These are phyloP conservation scores for Aspergillus candidus DNA, from an alignment of 2,329 filamentous ascomycete genomes.

Conservation along the genomic window DNA sequence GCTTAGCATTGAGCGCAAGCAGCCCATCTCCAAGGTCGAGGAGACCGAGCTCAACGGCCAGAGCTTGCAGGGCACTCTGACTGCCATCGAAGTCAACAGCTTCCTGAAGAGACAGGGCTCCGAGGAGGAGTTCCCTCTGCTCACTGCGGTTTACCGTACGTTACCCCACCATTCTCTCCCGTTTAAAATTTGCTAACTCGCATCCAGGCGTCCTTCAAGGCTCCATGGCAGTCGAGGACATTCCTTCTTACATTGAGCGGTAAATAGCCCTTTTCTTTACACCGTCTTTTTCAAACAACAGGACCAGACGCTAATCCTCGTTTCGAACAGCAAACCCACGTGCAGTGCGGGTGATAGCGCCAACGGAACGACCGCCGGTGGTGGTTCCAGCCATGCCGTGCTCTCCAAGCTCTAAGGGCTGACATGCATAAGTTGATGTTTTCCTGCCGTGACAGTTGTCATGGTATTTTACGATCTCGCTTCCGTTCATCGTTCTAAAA, in stretches of 20 bases:
- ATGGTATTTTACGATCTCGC: too few species aligned
- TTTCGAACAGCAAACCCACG: conserved; percentile 15
- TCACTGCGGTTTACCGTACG: conserved; percentile 73
- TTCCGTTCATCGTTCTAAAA: too few species aligned
- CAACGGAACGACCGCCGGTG: conserved; percentile 5
- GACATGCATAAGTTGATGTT: background rate
- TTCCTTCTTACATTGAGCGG: conserved; percentile 61
- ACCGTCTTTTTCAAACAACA: too few species aligned
- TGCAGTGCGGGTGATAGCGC: conserved; percentile 6
- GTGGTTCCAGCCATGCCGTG: conserved; percentile 8
- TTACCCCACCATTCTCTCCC: conserved; percentile 9
- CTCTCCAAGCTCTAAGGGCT: conserved; percentile 14
- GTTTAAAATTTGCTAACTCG: conserved; percentile 15
- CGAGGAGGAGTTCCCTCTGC: conserved; percentile 82
- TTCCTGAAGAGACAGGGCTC: conserved; percentile 74
- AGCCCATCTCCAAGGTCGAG: conserved; percentile 83
- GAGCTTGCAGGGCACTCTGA: conserved; percentile 90
- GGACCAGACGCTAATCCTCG: too few species aligned
- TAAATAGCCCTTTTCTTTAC: conserved; percentile 20
- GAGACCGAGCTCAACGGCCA: conserved; percentile 87
- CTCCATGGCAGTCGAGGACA: conserved; percentile 69
- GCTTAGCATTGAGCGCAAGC: conserved; percentile 71
- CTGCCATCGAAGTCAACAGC: conserved; percentile 81
- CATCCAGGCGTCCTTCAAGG: conserved; percentile 65
- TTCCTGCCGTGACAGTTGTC: too few species aligned